Evolutionary conservation across 345 rosid genomes (phyloP).

Genomic region (Syzygium aromaticum): DNA sequence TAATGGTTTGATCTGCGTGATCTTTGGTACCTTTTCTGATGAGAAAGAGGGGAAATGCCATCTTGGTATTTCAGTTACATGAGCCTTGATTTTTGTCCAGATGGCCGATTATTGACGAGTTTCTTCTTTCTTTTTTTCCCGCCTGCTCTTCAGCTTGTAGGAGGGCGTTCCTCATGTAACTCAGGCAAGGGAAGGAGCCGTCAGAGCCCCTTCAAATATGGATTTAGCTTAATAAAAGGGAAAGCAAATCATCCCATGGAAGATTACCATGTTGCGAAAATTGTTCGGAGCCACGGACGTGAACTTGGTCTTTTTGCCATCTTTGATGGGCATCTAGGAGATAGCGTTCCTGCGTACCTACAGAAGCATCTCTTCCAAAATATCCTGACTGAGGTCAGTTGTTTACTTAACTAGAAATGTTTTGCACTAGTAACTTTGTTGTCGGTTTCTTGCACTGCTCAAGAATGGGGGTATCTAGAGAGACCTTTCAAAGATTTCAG

Average conservation of each 20-base stretch:
- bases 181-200: conserved; percentile 58
- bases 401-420: background rate
- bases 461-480: background rate
- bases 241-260: conserved; percentile 82
- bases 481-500: background rate
- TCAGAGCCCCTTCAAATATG: conserved; percentile 40
- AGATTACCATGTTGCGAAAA: conserved; percentile 66
- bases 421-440: background rate
- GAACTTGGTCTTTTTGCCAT: conserved; percentile 70
- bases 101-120: background rate
- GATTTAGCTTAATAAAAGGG: conserved; percentile 57
- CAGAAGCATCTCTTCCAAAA: conserved; percentile 56
- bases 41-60: background rate
- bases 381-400: conserved; percentile 49
- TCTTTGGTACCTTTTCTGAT: background rate
- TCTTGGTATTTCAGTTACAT: background rate
- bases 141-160: conserved; percentile 19
- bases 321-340: conserved; percentile 71
- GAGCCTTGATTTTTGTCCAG: background rate
- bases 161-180: conserved; percentile 37
- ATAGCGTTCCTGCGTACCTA: conserved; percentile 63
- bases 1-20: background rate
- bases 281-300: conserved; percentile 25
- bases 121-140: background rate
- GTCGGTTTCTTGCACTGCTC: background rate